phyloP scores from a whole-genome alignment of 768 basidiomycete genomes.

The Terana coerulea region DNA sequence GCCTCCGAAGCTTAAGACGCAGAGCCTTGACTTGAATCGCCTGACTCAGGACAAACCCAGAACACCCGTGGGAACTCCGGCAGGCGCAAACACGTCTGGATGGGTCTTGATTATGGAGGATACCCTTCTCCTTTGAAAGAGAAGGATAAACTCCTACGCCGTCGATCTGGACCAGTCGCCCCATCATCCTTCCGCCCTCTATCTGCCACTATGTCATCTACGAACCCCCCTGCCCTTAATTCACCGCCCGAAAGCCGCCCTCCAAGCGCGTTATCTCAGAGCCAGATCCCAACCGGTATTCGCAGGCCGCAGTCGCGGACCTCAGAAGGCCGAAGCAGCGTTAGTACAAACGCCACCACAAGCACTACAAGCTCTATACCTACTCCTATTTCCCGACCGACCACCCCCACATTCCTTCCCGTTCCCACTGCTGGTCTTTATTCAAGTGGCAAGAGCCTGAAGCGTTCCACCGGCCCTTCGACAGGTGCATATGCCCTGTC shows the following conservation, averaged over 20 bases:
- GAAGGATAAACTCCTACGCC: conserved; percentile 50
- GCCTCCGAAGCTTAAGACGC: conserved; percentile 20
- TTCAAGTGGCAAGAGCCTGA: conserved; percentile 42
- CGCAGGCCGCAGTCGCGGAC: conserved; percentile 72
- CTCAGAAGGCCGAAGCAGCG: conserved; percentile 43
- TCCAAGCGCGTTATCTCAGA: conserved; percentile 36
- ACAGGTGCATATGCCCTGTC: conserved; percentile 37
- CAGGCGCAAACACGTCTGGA: conserved; percentile 73
- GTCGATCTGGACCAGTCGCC: conserved; percentile 59
- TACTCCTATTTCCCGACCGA: conserved; percentile 64
- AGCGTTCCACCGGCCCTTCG: conserved; percentile 55
- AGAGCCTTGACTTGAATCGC: conserved; percentile 20
- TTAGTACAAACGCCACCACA: conserved; percentile 52
- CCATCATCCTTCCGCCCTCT: conserved; percentile 50
- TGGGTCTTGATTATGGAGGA: conserved; percentile 93
- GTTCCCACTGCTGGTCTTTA: conserved; percentile 54
- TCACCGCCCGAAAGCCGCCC: conserved; percentile 42
- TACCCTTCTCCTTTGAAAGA: conserved; percentile 63
- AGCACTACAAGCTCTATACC: conserved; percentile 60
- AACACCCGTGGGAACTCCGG: conserved; percentile 44
- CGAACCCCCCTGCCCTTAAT: conserved; percentile 17
- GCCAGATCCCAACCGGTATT: conserved; percentile 41
- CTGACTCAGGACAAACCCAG: conserved; percentile 40
- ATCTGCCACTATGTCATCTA: conserved; percentile 41
- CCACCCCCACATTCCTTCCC: conserved; percentile 77